Evolutionary conservation across 148 eudicot species (phyloP), one percentile per base, ranked within the genome.

Genomic region (Limonium bicolor): DNA sequence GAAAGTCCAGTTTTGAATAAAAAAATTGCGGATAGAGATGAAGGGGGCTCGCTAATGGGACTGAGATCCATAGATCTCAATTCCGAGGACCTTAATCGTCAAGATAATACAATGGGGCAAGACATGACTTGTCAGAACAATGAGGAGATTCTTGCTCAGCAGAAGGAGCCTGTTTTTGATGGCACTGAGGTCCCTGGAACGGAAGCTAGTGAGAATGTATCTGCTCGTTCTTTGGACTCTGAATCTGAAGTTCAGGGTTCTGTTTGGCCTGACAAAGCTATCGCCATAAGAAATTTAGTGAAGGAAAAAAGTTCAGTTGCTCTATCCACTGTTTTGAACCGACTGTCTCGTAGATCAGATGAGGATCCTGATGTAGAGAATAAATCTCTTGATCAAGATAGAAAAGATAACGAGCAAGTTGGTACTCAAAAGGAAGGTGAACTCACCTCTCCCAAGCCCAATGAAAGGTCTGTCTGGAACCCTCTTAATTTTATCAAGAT

Each of bases 111-210:
- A n/a, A n/a, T n/a, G n/a, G n/a, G n/a, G n/a, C n/a, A n/a, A n/a
- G n/a, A n/a, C n/a, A n/a, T n/a, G n/a, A n/a, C n/a, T n/a, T n/a
- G n/a, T n/a, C n/a, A 40, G 38, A 58, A 47, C 20, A 37, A 32
- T 22, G 55, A 52, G 17, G 65, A 54, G 36, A 23, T 29, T 39
- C 21, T 21, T 9, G 3, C 34, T 7, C 55, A 28, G 24, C 64
- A 48, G 46, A 48, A 54, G 9, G 74, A 69, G 48, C 68, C 74
- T 25, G 60, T 69, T 19, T 69, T 69, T 64, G 74, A 69, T 48
- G 74, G 74, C 12, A 69, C 70, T 1, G 74, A 69, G 50, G 42
- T 59, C 36, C 62, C 74, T 38, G 69, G 51, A 29, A 59, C 60
- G 70, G 70, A 69, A 64, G 51, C 53, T 41, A 43, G 50, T 30